Base-by-base conservation (phyloP, 164 flowering plant genomes). In the Houttuynia cordata region DNA sequence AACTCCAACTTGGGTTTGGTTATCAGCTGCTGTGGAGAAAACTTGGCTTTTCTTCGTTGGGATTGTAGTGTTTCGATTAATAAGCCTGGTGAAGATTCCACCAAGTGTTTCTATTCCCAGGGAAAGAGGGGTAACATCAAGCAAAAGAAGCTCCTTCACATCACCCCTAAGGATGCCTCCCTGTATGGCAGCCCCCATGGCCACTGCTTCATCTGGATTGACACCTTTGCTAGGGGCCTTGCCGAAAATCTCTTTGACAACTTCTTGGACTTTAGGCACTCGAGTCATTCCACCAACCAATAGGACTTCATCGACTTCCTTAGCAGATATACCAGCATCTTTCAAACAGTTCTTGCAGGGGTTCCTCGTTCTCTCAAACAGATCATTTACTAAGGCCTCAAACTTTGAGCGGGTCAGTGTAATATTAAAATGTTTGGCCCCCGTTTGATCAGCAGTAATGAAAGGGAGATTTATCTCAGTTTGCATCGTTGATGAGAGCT, bases 141-240 rank as follows among this genome's bases (percentile, higher is more conserved):
- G 62, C n/a, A 76, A 64, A 24, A 76, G 73, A 34, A 76, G 59
- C 66, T 76, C 80, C 52, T 73, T 74, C 14, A 76, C 80, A 56
- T 76, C 77, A 20, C 77, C 80, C 24, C 66, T 58, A 8, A 74
- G 67, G 19, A 74, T 68, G 37, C 75, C 80, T 14, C 80, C 76
- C 37, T 74, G 75, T 13, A 77, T 74, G 34, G 78, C 78, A 56
- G 78, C 78, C 41, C 78, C 80, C 71, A 77, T 64, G 9, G 80
- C 80, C 49, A 77, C 80, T 10, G 76, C 78, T 50, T 77, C 78
- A 55, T 77, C 80, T 19, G 80, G 80, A 53, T 74, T 74, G 17
- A 77, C 78, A 0, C 75, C 71, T 51, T 74, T 74, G 64, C 74
- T 74, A 3, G 80, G 78, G 9, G 22, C 41, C 66, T 71, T 74